Evolutionary conservation across 2,329 filamentous ascomycete species (phyloP).

Genomic region (Trichoderma citrinoviride): DNA sequence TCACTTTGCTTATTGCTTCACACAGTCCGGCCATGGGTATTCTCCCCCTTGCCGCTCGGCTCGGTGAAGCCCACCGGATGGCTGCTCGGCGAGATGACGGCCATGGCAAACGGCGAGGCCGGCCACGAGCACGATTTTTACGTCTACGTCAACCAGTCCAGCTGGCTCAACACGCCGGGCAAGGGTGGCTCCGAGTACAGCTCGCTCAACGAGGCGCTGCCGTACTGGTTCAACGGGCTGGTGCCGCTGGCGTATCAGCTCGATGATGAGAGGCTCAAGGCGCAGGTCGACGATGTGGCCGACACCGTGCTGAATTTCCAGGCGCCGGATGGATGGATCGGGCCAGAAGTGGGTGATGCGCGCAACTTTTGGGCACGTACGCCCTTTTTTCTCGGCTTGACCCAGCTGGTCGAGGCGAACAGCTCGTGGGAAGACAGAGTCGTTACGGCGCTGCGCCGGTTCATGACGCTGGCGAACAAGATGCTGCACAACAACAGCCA

Average conservation of each 20-base stretch:
- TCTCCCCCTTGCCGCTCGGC: slow-evolving; percentile 43
- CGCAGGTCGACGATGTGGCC: slow-evolving; percentile 39
- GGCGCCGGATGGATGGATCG: slow-evolving; percentile 54
- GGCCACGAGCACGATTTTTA: slow-evolving; percentile 56
- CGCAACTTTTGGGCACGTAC: slow-evolving; percentile 35
- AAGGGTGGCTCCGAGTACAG: slow-evolving; percentile 52
- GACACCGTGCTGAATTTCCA: slow-evolving; percentile 45
- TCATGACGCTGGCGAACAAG: slow-evolving; percentile 45
- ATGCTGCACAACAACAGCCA: slow-evolving; percentile 55
- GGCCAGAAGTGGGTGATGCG: slow-evolving; percentile 31
- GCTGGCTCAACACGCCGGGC: slow-evolving; percentile 40
- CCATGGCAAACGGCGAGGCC: slow-evolving; percentile 50
- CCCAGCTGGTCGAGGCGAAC: slow-evolving; percentile 36
- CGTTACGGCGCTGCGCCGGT: slow-evolving; percentile 24
- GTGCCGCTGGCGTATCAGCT: slow-evolving; percentile 55
- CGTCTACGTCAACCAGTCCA: slow-evolving; percentile 47
- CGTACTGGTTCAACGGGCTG: slow-evolving; percentile 60
- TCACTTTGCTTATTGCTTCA: background rate
- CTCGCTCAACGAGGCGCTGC: slow-evolving; percentile 53
- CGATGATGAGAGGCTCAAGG: slow-evolving; percentile 42
- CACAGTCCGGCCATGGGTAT: slow-evolving; percentile 27
- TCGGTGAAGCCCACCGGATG: slow-evolving; percentile 51
- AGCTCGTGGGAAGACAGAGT: slow-evolving; percentile 26
- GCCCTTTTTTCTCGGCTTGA: slow-evolving; percentile 35
- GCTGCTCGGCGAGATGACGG: slow-evolving; percentile 48